Base-by-base conservation (phyloP, 2,329 filamentous ascomycete species). In the Metarhizium humberi region DNA sequence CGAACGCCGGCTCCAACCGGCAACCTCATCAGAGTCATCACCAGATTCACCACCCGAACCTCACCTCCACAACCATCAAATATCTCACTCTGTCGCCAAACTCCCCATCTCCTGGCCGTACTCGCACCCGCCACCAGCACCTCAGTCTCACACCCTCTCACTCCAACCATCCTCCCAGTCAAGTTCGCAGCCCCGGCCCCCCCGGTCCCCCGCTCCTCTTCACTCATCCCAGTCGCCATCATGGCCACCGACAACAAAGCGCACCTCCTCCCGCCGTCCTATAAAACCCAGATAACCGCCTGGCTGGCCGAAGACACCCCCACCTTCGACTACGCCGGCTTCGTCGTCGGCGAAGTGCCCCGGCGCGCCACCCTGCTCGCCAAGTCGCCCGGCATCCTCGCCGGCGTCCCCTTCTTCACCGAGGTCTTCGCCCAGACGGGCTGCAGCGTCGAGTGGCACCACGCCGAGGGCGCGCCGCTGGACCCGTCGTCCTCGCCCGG, bases 241-340 rank as follows among this genome's bases (percentile, higher is more conserved):
- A 47, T 53, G 42, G 30, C 52, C 18, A 18, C 51, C 47, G 77
- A 77, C 69, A 67, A 68, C 51, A 73, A 78, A 53, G 74, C 74
- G 64, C 84, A 95, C 69, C 82, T 97, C 60, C 84, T 97, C 47
- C 92, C 92, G 0, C 81, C 85, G 25, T 88, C 85, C 60, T 96
- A 90, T 84, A 95, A 92, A 70, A 80, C 85, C 51, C 81, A 86
- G 61, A 83, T 96, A 59, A 81, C 86, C 29, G 75, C 81, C 65
- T 99, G 94, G 94, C 86, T 96, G 14, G 88, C 91, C 66, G 94
- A 99, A 74, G 94, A 99, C 75, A 95, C 91, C 3, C 94, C 94
- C 4, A 94, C 90, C 53, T 92, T 96, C 73, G 94, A 99, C 78
- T 96, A 96, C 70, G 94, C 90, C 65, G 94, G 94, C 58, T 99